phyloP scores from a whole-genome alignment of 345 rosid genomes.

The Pistacia atlantica region DNA sequence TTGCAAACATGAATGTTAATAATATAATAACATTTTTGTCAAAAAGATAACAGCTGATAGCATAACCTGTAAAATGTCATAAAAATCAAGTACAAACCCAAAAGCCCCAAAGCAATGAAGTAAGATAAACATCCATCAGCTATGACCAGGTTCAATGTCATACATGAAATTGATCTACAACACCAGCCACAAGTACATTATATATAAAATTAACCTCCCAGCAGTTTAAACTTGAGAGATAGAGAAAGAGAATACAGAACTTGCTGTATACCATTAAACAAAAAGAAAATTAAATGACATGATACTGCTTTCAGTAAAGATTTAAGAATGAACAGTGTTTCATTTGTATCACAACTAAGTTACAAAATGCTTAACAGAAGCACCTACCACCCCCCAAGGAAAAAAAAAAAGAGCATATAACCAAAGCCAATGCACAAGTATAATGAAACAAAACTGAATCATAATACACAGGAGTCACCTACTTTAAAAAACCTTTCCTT shows the following conservation, averaged over 20 bases:
- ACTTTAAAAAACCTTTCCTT: conserved; percentile 49
- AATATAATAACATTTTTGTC: no score
- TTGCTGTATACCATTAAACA: no score
- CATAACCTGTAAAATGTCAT: no score
- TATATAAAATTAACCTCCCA: no score
- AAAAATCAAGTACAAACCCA: no score
- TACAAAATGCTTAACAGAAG: conserved; percentile 16
- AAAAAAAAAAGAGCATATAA: conserved; percentile 21
- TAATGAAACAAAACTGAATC: conserved; percentile 39
- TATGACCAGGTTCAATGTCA: background rate
- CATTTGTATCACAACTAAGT: conserved; percentile 29
- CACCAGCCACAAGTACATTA: no score
- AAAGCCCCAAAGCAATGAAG: no score
- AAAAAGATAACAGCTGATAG: no score
- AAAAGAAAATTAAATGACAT: background rate
- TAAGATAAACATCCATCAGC: background rate
- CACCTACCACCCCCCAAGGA: background rate
- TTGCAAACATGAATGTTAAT: no score
- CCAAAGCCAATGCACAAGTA: conserved; percentile 28
- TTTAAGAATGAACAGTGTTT: conserved; percentile 20
- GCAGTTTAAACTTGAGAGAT: background rate
- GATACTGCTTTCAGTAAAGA: background rate
- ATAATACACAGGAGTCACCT: conserved; percentile 35
- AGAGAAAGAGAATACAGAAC: background rate
- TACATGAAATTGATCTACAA: background rate